phyloP scores from a whole-genome alignment of 768 basidiomycete genomes.

The Baorangia bicolor region DNA sequence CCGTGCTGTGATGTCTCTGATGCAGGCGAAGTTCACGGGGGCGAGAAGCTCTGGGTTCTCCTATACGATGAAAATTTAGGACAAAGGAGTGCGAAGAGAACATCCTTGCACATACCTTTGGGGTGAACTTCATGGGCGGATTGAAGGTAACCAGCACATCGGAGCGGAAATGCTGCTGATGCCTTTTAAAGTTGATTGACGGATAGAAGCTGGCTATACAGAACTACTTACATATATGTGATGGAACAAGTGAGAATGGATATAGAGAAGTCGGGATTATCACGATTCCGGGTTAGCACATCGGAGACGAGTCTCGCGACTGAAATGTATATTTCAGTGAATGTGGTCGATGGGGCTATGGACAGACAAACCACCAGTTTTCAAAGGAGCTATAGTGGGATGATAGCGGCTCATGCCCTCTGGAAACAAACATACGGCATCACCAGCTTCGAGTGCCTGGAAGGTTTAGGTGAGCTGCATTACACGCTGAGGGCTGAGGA shows the following conservation, averaged over 20 bases:
- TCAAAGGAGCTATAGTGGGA: constrained; percentile 82
- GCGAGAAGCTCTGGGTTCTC: constrained; percentile 68
- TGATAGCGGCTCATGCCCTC: constrained; percentile 87
- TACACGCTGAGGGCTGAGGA: background rate
- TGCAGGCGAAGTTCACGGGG: constrained; percentile 60
- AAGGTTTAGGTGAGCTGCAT: constrained; percentile 10
- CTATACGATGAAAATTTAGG: constrained; percentile 34
- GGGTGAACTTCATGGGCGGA: constrained; percentile 60
- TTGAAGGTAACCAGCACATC: constrained; percentile 86
- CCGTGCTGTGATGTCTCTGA: constrained; percentile 58
- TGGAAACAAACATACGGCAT: constrained; percentile 81
- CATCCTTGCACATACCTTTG: constrained; percentile 44
- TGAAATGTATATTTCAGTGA: constrained; percentile 26
- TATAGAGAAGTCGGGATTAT: constrained; percentile 69
- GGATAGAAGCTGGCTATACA: background rate
- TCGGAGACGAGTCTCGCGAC: constrained; percentile 83
- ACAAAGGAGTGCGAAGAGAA: background rate
- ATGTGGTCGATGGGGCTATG: background rate
- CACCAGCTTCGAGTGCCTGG: constrained; percentile 73
- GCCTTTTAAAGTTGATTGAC: constrained; percentile 43
- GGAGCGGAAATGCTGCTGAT: constrained; percentile 83
- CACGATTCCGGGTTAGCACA: constrained; percentile 64
- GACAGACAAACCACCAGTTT: constrained; percentile 70
- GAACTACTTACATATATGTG: constrained; percentile 65
- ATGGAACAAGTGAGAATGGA: constrained; percentile 75